phyloP scores from a whole-genome alignment of 2,329 filamentous ascomycete genomes.

The Lasiodiplodia gonubiensis region DNA sequence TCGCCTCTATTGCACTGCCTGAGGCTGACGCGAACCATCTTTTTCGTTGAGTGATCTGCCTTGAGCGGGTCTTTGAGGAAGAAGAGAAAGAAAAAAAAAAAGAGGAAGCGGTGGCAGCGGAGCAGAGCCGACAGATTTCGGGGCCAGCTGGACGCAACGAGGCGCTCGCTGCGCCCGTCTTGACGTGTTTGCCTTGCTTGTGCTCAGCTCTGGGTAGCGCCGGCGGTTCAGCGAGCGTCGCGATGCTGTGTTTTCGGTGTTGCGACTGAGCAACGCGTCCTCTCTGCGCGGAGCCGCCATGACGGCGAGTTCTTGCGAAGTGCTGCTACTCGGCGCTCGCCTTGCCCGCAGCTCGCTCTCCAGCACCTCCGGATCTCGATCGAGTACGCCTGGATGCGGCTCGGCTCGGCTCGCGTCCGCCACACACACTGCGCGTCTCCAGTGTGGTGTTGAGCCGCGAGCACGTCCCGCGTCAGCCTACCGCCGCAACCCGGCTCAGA shows the following conservation, averaged over 20 bases:
- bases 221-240: background rate
- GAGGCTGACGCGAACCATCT: background rate
- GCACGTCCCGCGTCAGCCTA: too few species aligned
- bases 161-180: background rate
- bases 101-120: background rate
- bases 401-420: too few species aligned
- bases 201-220: too few species aligned
- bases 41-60: background rate
- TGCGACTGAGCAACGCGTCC: background rate
- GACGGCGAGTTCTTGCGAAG: background rate
- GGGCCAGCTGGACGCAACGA: background rate
- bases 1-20: constrained; percentile 13
- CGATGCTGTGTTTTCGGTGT: background rate
- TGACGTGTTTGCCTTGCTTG: background rate
- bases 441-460: too few species aligned
- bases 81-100: background rate
- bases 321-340: too few species aligned
- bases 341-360: too few species aligned
- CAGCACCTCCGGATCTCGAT: too few species aligned
- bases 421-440: too few species aligned
- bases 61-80: background rate
- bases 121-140: background rate
- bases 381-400: too few species aligned
- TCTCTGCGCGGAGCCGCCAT: background rate
- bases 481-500: too few species aligned